Evolutionary conservation across 2,329 filamentous ascomycete species (phyloP), one percentile per base, ranked within the genome.

Genomic region (Diatrype stigma): DNA sequence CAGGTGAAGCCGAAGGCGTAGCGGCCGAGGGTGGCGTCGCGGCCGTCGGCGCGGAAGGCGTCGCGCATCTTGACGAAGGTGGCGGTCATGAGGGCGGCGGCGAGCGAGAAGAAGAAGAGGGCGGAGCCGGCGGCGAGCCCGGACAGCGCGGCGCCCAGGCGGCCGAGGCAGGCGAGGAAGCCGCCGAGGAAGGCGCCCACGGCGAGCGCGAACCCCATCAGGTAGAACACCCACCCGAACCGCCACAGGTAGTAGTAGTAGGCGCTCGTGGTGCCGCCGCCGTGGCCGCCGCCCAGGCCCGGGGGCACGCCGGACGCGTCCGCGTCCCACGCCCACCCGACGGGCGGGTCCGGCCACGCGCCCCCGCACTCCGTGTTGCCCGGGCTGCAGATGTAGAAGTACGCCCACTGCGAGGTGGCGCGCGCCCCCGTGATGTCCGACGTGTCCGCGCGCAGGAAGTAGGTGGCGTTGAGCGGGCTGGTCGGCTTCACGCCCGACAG

Each of bases 201-300:
- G 56, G 82, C 81, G 68, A 96, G 94, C 76, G 96, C 84, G 35
- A 96, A 80, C 17, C 85, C 83, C 58, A 97, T 86, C 51, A 97
- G 75, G 74, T 89, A 89, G 71, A 96, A 94, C 35, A 92, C 90
- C 81, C 93, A 97, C 69, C 90, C 87, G 75, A 96, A 96, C 38
- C 93, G 84, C 74, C 90, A 95, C 66, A 94, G 79, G 72, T 91
- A 90, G 74, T 80, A 97, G 76, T 85, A 96, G 56, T 73, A 71
- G 21, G 56, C 67, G 55, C 77, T 79, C 6, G 83, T 86, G 3
- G 81, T 85, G 52, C 70, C 57, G 52, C 72, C 71, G 52, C 73
- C 81, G 59, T 84, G 76, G 10, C 73, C 71, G 35, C 86, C 79
- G 35, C 71, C 62, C n/a, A 84, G 69, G 5, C 63, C 66, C 0